These are phyloP conservation scores for Coniferiporia sulphurascens DNA, from an alignment of 1,284 basidiomycete species.

Conservation along the genomic window DNA sequence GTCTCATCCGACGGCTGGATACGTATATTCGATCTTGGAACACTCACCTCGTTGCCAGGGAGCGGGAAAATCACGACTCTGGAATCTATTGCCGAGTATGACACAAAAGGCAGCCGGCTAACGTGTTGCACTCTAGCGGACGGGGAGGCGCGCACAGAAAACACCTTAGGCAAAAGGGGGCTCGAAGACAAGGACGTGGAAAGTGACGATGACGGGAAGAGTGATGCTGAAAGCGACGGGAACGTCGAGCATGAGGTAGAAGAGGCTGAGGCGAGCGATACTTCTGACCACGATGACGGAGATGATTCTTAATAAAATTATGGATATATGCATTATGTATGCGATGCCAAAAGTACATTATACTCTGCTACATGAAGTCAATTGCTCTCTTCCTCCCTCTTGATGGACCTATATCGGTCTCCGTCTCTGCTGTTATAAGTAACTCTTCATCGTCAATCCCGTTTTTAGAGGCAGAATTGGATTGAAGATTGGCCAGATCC, in stretches of 20 bases:
- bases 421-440: slow-evolving; percentile 21
- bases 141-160: slow-evolving; percentile 34
- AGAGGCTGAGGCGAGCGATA: background rate
- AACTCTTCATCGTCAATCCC: background rate
- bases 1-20: slow-evolving; percentile 84
- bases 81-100: slow-evolving; percentile 60
- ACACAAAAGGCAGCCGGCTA: slow-evolving; percentile 80
- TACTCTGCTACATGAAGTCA: slow-evolving; percentile 21
- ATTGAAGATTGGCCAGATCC: slow-evolving; percentile 19
- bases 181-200: slow-evolving; percentile 28
- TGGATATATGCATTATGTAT: background rate
- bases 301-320: background rate
- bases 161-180: slow-evolving; percentile 34
- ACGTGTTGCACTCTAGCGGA: slow-evolving; percentile 76
- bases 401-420: slow-evolving; percentile 28
- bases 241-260: slow-evolving; percentile 21
- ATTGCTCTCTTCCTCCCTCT: slow-evolving; percentile 24
- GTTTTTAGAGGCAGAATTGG: background rate
- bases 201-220: slow-evolving; percentile 24
- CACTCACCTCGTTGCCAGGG: slow-evolving; percentile 30
- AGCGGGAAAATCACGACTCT: slow-evolving; percentile 34
- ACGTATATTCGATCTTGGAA: slow-evolving; percentile 69
- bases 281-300: slow-evolving; percentile 2
- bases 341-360: background rate
- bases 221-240: slow-evolving; percentile 18